Evolutionary conservation across 352 stramenopile species (phyloP).

Genomic region (Phytophthora ramorum): DNA sequence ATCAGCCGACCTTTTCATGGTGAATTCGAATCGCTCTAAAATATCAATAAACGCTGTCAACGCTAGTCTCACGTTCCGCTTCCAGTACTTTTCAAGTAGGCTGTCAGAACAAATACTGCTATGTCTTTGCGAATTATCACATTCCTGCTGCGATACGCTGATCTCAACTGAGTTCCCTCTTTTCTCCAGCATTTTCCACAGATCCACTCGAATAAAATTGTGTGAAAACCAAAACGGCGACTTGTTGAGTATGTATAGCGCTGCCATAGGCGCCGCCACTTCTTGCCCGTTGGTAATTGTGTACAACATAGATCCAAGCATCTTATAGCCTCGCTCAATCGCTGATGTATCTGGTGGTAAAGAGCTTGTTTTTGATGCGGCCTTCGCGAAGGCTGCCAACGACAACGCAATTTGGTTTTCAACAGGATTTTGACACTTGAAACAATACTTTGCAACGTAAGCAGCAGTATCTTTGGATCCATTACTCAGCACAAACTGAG

Average conservation of each 20-base stretch:
- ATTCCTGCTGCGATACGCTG: background rate
- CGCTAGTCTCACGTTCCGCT: background rate
- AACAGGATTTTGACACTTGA: conserved; percentile 23
- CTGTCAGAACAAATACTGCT: background rate
- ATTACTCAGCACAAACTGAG: conserved; percentile 16
- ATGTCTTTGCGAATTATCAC: background rate
- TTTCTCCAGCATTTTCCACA: conserved; percentile 2
- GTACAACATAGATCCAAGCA: conserved; percentile 19
- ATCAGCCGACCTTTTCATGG: background rate
- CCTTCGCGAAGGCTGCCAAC: conserved; percentile 18
- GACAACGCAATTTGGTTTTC: conserved; percentile 21
- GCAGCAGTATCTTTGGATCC: conserved; percentile 17
- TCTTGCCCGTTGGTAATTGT: conserved; percentile 19
- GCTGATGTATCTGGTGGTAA: conserved; percentile 6
- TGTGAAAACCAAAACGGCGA: conserved; percentile 29
- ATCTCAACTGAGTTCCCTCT: background rate
- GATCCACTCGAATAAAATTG: conserved; percentile 7
- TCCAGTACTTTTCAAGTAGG: conserved; percentile 18
- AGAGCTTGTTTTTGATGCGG: background rate
- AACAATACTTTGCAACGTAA: conserved; percentile 33
- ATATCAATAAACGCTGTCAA: conserved; percentile 15
- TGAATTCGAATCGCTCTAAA: conserved; percentile 3
- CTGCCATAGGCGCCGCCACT: conserved; percentile 18
- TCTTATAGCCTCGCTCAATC: conserved; percentile 7
- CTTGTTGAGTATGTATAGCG: conserved; percentile 5